Conservation (phyloP, 2,329 filamentous ascomycete genomes). For the Aspergillus hiratsukae region DNA sequence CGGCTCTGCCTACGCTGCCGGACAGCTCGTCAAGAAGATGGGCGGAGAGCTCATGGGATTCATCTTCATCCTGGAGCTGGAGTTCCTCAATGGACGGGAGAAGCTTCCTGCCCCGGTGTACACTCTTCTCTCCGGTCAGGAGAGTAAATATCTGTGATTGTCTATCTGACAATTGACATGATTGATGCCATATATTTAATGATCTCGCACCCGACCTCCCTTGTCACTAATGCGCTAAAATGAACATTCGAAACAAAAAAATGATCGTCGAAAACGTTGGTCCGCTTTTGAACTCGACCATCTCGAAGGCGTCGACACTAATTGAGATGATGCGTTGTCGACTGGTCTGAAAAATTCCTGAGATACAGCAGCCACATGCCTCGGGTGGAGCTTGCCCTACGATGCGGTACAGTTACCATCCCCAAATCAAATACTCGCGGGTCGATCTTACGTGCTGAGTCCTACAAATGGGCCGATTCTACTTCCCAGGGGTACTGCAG, state of each 20-base stretch:
- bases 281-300: not conserved
- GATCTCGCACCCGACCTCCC: not conserved
- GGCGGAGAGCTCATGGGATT: conserved; percentile 84
- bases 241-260: not conserved
- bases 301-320: not conserved
- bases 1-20: conserved; percentile 84
- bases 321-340: not conserved
- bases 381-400: not conserved
- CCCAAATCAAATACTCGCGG: not conserved
- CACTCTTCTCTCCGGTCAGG: conserved; percentile 70
- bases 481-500: not conserved
- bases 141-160: conserved; percentile 20
- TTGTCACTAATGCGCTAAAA: not conserved
- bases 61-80: conserved; percentile 92
- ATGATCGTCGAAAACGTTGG: not conserved
- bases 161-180: not conserved
- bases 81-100: conserved; percentile 84
- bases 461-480: not conserved
- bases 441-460: not conserved
- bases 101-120: conserved; percentile 81
- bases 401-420: not conserved
- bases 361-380: not conserved
- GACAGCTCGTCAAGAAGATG: conserved; percentile 77
- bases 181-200: not conserved
- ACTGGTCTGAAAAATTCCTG: not conserved